Evolutionary conservation across 2,329 filamentous ascomycete genomes (phyloP), one percentile per base, ranked within the genome.

Genomic region (Talaromyces albobiverticillius): DNA sequence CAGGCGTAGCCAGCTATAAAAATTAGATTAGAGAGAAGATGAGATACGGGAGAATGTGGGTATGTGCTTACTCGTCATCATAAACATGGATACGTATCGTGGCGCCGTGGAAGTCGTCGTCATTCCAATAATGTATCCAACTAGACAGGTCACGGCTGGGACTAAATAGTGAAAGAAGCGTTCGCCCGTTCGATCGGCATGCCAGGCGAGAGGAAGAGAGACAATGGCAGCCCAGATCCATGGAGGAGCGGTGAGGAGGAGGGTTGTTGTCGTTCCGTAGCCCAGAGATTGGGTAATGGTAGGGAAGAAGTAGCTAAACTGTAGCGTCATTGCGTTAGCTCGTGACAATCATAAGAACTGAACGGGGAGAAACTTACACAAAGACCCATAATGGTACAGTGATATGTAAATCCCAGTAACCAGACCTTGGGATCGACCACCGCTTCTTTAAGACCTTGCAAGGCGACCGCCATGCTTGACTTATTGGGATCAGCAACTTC

Each of bases 361-460:
- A 10, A 34, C 8, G 31, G 13, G 13, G 13, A 34, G 13, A 14
- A 14, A 34, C 13, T 34, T 34, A 34, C 31, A 10, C 31, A 34
- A 34, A 34, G 31, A 14, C 31, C 31, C 31, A 34, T 34, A 14
- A 34, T 34, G 13, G 31, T 34, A 34, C 31, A 34, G 13, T 10
- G 13, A 10, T 34, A 34, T 23, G 59, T 62, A 55, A 71, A 59
- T 62, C 82, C 79, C 67, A 86, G 63, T 55, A 86, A 77, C 14
- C 78, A 75, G 22, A 87, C 87, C 67, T 90, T 86, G 36, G 89
- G 83, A 51, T 62, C 60, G 5, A 22, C 46, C 13, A 51, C 18
- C 2, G 56, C 53, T 11, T 47, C 36, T 42, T 51, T 57, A 18
- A 56, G 22, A 3, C 54, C 55, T 20, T 52, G 26, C 29, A 90